phyloP scores from a whole-genome alignment of 1,139 yeast species.

The Nematodospora anomalae region DNA sequence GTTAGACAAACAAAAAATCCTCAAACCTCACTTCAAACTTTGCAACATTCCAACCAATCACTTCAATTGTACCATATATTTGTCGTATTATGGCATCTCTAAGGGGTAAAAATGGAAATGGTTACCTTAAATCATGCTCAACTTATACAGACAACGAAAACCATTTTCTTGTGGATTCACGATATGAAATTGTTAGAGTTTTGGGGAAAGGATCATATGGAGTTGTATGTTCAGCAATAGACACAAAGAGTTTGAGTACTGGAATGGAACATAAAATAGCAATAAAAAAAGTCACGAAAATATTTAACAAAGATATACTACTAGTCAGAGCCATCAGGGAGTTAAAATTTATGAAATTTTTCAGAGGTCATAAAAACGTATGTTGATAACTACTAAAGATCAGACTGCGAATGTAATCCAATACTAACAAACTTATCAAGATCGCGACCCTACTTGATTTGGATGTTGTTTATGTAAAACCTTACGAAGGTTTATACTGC shows the following conservation, averaged over 20 bases:
- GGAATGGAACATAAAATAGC: conserved; percentile 44
- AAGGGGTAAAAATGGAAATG: conserved; percentile 10
- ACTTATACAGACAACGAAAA: conserved; percentile 16
- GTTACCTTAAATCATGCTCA: conserved; percentile 13
- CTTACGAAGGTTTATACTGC: conserved; percentile 84
- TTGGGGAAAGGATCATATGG: conserved; percentile 93
- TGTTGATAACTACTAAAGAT: conserved; percentile 14
- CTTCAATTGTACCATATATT: neutral
- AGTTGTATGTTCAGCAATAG: conserved; percentile 80
- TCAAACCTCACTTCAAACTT: conserved; percentile 20
- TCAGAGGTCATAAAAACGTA: conserved; percentile 77
- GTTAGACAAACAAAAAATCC: conserved; percentile 16
- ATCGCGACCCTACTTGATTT: conserved; percentile 72
- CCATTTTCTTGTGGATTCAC: conserved; percentile 60
- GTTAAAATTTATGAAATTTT: conserved; percentile 71
- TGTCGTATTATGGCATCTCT: conserved; percentile 12
- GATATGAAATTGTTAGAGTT: conserved; percentile 62
- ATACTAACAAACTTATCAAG: conserved; percentile 21
- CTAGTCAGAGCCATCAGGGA: conserved; percentile 78
- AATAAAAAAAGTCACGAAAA: conserved; percentile 72
- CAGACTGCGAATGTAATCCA: neutral
- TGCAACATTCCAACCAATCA: conserved; percentile 6
- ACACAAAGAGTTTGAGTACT: conserved; percentile 33
- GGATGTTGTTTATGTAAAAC: conserved; percentile 62
- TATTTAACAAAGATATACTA: conserved; percentile 62